A percentile compares a stretch with the other conserved stretches of the same genome.
Evolutionary conservation across 306 rosid species (phyloP).

Genomic region (Geum urbanum): DNA sequence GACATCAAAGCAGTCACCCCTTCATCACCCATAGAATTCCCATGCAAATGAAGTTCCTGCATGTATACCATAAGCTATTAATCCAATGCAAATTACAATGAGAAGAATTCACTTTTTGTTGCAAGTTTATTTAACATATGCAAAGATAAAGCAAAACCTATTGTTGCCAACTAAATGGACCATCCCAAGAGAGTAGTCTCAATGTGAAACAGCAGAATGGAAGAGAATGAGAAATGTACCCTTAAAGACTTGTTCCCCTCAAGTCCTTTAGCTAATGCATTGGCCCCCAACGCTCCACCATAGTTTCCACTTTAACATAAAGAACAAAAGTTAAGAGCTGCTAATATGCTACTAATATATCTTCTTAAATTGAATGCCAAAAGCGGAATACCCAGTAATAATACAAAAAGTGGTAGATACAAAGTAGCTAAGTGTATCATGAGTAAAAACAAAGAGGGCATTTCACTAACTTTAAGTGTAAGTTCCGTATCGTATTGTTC

Average conservation of each 20-base stretch:
- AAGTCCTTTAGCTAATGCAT: conserved; percentile 88
- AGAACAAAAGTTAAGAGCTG: conserved; percentile 21
- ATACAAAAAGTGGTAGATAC: neutral
- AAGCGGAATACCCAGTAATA: conserved; percentile 8
- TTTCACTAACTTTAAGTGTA: conserved; percentile 77
- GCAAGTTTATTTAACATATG: neutral
- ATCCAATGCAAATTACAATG: neutral
- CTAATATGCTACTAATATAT: neutral
- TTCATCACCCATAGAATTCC: conserved; percentile 95
- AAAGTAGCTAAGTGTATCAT: neutral
- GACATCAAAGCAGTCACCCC: conserved; percentile 75
- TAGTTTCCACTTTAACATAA: conserved; percentile 77
- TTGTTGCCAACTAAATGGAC: neutral
- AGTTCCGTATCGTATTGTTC: conserved; percentile 62
- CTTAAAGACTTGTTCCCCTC: conserved; percentile 86
- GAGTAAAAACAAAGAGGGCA: conserved; percentile 10
- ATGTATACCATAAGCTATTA: conserved; percentile 12
- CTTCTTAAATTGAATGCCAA: conserved; percentile 16
- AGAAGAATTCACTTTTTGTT: neutral
- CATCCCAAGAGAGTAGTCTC: neutral
- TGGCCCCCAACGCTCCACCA: conserved; percentile 97
- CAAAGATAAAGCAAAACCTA: neutral
- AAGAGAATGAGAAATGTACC: conserved; percentile 44
- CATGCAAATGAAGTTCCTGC: conserved; percentile 93
- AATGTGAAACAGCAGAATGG: conserved; percentile 1